Evolutionary conservation across 2,329 filamentous ascomycete genomes (phyloP).

Genomic region (Pseudodiploospora longispora): DNA sequence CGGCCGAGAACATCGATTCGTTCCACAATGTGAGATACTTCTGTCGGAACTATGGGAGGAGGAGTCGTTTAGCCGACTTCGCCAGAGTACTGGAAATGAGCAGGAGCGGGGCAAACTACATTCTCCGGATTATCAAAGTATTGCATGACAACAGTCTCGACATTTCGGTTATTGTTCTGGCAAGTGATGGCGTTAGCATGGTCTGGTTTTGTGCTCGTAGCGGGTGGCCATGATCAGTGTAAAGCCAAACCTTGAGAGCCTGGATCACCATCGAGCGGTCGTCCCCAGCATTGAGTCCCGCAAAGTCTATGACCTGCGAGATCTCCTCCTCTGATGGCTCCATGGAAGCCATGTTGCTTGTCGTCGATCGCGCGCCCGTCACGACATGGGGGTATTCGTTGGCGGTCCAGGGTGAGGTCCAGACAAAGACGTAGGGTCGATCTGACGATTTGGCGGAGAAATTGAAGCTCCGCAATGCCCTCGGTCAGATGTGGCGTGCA

Average conservation of each 20-base stretch:
- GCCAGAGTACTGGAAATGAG: not conserved
- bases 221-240: not conserved
- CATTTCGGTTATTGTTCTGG: conserved; percentile 36
- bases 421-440: too few relatives aligned
- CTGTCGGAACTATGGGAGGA: conserved; percentile 31
- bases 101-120: conserved; percentile 15
- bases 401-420: too few relatives aligned
- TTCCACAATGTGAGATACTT: conserved; percentile 46
- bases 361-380: too few relatives aligned
- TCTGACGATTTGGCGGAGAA: too few relatives aligned
- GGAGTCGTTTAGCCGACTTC: not conserved
- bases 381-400: too few relatives aligned
- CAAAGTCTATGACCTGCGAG: conserved; percentile 33
- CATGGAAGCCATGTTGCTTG: conserved; percentile 21
- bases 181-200: conserved; percentile 3
- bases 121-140: conserved; percentile 40
- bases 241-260: conserved; percentile 31
- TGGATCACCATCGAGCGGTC: conserved; percentile 32
- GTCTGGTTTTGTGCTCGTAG: not conserved
- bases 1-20: conserved; percentile 43
- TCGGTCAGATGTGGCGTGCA: too few relatives aligned
- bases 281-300: conserved; percentile 23
- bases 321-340: conserved; percentile 31
- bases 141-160: conserved; percentile 42
- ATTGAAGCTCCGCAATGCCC: too few relatives aligned